phyloP scores from a whole-genome alignment of 2,329 filamentous ascomycete genomes.

The Colletotrichum costaricense region DNA sequence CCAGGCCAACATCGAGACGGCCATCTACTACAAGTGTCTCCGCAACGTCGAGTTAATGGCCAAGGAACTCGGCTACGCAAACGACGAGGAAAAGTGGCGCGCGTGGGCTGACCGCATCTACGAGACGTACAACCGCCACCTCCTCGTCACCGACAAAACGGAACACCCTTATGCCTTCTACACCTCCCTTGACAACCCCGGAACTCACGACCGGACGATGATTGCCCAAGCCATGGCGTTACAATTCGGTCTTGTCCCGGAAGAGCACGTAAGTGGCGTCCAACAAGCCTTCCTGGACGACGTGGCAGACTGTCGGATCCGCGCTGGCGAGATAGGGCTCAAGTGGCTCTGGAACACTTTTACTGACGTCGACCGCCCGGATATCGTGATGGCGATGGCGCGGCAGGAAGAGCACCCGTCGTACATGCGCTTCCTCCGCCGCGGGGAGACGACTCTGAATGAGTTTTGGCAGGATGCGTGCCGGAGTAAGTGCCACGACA shows the following conservation, averaged over 20 bases:
- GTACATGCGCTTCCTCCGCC: constrained; percentile 59
- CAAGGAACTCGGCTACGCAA: constrained; percentile 39
- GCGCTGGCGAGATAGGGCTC: constrained; percentile 54
- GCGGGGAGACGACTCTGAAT: constrained; percentile 55
- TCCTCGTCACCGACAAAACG: constrained; percentile 45
- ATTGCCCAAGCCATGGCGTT: constrained; percentile 50
- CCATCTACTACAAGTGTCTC: constrained; percentile 55
- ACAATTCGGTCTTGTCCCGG: constrained; percentile 39
- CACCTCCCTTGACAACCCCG: constrained; percentile 47
- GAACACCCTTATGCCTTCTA: constrained; percentile 50
- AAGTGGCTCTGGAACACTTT: constrained; percentile 55
- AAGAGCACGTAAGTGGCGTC: constrained; percentile 35
- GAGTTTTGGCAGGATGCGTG: constrained; percentile 58
- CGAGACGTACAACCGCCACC: constrained; percentile 46
- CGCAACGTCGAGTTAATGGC: constrained; percentile 50
- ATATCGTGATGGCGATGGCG: constrained; percentile 55
- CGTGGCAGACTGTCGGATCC: constrained; percentile 46
- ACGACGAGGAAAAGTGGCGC: constrained; percentile 41
- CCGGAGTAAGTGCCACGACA: constrained; percentile 58
- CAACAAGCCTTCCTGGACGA: constrained; percentile 39
- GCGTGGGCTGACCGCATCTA: constrained; percentile 45
- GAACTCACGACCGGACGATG: constrained; percentile 48
- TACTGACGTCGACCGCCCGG: constrained; percentile 50
- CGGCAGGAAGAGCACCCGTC: constrained; percentile 59
- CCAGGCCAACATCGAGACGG: constrained; percentile 57